A percentile compares a stretch with the other conserved stretches of the same genome.
These are phyloP conservation scores for Colletotrichum chrysophilum DNA, from an alignment of 2,329 filamentous ascomycete genomes.

Conservation along the genomic window DNA sequence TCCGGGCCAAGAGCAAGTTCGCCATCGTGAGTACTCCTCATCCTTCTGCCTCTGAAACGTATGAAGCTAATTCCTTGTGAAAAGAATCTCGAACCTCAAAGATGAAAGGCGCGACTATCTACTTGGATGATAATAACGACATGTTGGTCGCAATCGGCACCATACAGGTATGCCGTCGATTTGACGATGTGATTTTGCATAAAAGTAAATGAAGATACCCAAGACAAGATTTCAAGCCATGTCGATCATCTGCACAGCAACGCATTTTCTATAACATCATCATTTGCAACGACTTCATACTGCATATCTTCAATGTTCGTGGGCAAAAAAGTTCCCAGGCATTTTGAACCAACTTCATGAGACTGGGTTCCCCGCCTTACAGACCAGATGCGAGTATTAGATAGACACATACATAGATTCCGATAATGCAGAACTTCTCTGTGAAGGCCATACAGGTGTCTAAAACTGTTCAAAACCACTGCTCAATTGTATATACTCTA, in stretches of 20 bases:
- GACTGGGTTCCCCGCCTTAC: neutral
- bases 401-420: neutral
- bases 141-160: neutral
- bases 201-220: neutral
- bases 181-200: neutral
- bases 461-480: neutral
- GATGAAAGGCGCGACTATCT: neutral
- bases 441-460: neutral
- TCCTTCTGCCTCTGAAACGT: neutral
- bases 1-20: conserved; percentile 78
- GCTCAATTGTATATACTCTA: neutral
- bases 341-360: neutral
- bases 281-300: neutral
- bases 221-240: neutral
- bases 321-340: neutral
- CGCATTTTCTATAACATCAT: neutral
- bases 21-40: conserved; percentile 47
- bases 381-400: neutral
- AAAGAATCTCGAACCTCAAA: neutral
- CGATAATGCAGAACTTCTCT: neutral
- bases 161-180: neutral
- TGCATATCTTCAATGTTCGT: neutral
- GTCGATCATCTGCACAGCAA: neutral
- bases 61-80: neutral
- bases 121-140: neutral